Evolutionary conservation across 2,329 filamentous ascomycete genomes (phyloP), one percentile per base, ranked within the genome.

Genomic region (Nothomitra cinnamomea): DNA sequence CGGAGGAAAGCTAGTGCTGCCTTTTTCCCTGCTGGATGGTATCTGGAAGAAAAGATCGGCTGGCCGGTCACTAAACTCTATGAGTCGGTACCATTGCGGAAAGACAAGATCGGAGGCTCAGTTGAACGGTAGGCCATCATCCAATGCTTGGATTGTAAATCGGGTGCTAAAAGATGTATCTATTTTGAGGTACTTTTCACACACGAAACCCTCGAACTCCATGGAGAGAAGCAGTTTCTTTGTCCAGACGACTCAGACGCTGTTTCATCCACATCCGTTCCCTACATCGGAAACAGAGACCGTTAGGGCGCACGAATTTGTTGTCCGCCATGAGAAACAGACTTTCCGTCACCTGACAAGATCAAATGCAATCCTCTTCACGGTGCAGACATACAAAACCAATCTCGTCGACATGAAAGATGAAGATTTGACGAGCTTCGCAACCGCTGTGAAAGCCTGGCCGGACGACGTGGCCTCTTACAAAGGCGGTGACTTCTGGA

Each of bases 351-450:
- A 28, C 32, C 28, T 51, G 36, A 19, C 49, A 13, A 36, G 32
- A 36, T 38, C 49, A 13, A 24, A 24, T 1, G 49, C 49, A 7
- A 24, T 51, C n/a, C 17, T 41, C 32, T 51, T 51, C 28, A 51
- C 36, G 19, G 49, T 51, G 36, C 49, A 15, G 49, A 51, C 49
- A n/a, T 51, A 8, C 13, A 38, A 32, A 19, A 3, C 15, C 17
- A 4, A 15, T 21, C 32, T 51, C 36, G 28, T 41, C 19, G 25
- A 36, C 10, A 22, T 51, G 15, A n/a, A 15, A 24, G 28, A 38
- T 22, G 54, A 54, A 53, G 24, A 55, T 41, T 55, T 25, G 42
- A 19, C 8, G 32, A 42, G 42, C 36, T 32, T 51, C 53, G 28
- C 21, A 43, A 41, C 49, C 22, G 25, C 17, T 38, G 15, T 38